phyloP scores from a whole-genome alignment of 371 early-diverging fungal genomes.

The Mucor saturninus region DNA sequence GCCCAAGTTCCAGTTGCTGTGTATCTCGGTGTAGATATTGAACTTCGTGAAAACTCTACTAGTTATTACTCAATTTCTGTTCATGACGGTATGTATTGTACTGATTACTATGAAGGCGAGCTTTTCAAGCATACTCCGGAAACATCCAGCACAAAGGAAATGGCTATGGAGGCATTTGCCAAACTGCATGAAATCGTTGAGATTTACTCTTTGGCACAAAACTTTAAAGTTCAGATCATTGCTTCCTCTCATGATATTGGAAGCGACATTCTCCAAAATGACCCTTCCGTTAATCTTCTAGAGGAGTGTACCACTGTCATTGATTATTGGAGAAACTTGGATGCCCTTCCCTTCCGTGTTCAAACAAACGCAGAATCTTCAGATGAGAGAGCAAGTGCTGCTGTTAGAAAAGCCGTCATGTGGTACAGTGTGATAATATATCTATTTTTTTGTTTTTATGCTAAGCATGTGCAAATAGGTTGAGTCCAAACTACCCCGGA shows the following conservation, averaged over 20 bases:
- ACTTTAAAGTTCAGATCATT: slow-evolving; percentile 61
- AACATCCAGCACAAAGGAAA: slow-evolving; percentile 16
- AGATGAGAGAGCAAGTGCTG: slow-evolving; percentile 78
- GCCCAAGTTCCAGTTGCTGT: slow-evolving; percentile 53
- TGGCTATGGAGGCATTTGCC: slow-evolving; percentile 35
- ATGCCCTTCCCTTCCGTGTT: slow-evolving; percentile 73
- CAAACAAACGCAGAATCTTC: slow-evolving; percentile 59
- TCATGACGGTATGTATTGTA: slow-evolving; percentile 66
- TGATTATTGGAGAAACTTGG: slow-evolving; percentile 76
- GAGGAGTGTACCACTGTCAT: slow-evolving; percentile 49
- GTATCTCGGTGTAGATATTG: slow-evolving; percentile 68
- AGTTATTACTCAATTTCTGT: slow-evolving; percentile 53
- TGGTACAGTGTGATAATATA: slow-evolving; percentile 43
- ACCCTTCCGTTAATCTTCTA: slow-evolving; percentile 25
- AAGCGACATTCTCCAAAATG: slow-evolving; percentile 29
- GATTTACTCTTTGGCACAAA: slow-evolving; percentile 49
- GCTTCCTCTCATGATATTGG: slow-evolving; percentile 44
- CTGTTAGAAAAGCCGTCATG: slow-evolving; percentile 71
- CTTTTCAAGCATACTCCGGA: slow-evolving; percentile 21
- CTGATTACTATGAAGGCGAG: slow-evolving; percentile 53
- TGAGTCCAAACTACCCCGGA: slow-evolving; percentile 74
- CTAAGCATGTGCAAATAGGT: slow-evolving; percentile 24
- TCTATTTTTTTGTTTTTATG: neutral
- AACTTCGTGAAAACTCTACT: slow-evolving; percentile 33
- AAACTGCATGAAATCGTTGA: slow-evolving; percentile 47